A percentile compares a stretch with the other conserved stretches of the same genome.
These are phyloP conservation scores for Camelina sativa DNA, from an alignment of 345 rosid species.

Conservation along the genomic window DNA sequence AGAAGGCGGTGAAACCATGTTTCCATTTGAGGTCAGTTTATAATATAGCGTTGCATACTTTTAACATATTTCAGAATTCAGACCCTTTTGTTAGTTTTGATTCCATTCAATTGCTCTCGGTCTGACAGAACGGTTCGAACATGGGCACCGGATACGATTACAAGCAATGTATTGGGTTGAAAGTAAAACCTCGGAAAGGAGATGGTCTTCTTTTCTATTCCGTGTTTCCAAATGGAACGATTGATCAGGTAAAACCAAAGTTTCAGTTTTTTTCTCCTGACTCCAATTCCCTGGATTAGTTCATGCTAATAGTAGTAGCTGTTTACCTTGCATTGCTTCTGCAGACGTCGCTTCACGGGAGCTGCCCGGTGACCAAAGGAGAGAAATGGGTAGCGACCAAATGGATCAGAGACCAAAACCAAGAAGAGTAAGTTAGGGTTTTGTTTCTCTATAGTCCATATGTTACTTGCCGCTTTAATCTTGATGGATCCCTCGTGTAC, in stretches of 20 bases:
- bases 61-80: neutral
- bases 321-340: conserved; percentile 27
- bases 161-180: conserved; percentile 64
- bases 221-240: conserved; percentile 66
- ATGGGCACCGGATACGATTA: conserved; percentile 56
- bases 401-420: conserved; percentile 80
- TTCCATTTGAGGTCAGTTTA: conserved; percentile 68
- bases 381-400: conserved; percentile 94
- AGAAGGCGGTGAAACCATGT: conserved; percentile 89
- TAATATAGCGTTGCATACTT: conserved; percentile 23
- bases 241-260: conserved; percentile 57
- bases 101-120: neutral
- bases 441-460: neutral
- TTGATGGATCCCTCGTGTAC: conserved; percentile 31
- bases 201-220: conserved; percentile 80
- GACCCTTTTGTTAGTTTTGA: neutral
- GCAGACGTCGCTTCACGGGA: conserved; percentile 89
- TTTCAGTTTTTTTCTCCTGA: neutral
- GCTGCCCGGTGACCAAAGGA: conserved; percentile 79
- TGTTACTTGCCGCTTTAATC: conserved; percentile 12
- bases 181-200: conserved; percentile 77
- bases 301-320: conserved; percentile 15
- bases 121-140: conserved; percentile 53
- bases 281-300: conserved; percentile 15
- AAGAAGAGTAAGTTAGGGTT: conserved; percentile 29